Evolutionary conservation across 805 yeast genomes (phyloP).

Genomic region (Starmera dryadoides): DNA sequence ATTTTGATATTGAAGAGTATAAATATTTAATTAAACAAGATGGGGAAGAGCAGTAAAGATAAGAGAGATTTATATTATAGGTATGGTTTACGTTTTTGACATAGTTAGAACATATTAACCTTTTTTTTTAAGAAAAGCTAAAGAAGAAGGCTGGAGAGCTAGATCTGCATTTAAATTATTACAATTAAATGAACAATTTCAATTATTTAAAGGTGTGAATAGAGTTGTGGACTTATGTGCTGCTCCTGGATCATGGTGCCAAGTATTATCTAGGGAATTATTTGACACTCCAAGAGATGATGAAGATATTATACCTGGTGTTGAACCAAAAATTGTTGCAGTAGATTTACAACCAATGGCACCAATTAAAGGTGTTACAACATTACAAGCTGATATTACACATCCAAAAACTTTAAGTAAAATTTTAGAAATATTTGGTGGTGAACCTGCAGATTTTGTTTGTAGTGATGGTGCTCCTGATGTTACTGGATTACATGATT

Average conservation of each 20-base stretch:
- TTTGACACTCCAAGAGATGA: constrained; percentile 31
- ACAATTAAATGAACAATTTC: constrained; percentile 87
- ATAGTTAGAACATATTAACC: no score
- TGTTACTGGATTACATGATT: constrained; percentile 93
- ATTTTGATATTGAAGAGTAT: no score
- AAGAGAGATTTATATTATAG: constrained; percentile 83
- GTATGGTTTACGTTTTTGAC: constrained; percentile 5
- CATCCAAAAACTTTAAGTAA: constrained; percentile 81
- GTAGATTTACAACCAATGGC: constrained; percentile 98
- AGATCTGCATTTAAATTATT: constrained; percentile 91
- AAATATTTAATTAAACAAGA: constrained; percentile 16
- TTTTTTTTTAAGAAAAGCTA: constrained; percentile 58
- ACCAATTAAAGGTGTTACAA: constrained; percentile 85
- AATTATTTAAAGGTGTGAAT: constrained; percentile 57
- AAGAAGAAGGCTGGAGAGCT: constrained; percentile 97
- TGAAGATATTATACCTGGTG: constrained; percentile 22
- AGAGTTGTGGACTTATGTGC: constrained; percentile 97
- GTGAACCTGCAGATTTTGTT: constrained; percentile 90
- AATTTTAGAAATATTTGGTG: constrained; percentile 78
- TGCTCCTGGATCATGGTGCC: constrained; percentile 99
- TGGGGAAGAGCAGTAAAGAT: constrained; percentile 95
- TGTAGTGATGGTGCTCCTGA: constrained; percentile 99
- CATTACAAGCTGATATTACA: constrained; percentile 94
- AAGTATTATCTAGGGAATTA: constrained; percentile 73
- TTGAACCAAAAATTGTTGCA: constrained; percentile 70